phyloP scores from a whole-genome alignment of 1,139 yeast genomes.

The Pichia inconspicua region DNA sequence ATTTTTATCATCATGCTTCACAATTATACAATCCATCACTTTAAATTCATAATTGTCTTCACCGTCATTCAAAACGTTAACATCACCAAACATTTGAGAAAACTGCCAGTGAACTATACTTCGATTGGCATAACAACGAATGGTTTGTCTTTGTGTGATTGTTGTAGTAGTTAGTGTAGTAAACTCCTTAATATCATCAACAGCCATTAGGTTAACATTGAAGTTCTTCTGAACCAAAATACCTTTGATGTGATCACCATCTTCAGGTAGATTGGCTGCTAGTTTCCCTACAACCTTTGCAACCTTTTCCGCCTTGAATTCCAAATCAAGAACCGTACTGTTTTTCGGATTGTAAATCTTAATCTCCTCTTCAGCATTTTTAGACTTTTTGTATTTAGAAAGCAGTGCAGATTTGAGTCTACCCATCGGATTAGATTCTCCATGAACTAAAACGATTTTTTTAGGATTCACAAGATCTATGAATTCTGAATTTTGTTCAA shows the following conservation, averaged over 20 bases:
- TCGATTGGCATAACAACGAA: slow-evolving; percentile 73
- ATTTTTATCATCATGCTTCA: slow-evolving; percentile 41
- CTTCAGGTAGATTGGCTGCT: slow-evolving; percentile 43
- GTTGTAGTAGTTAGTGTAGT: slow-evolving; percentile 82
- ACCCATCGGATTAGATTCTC: slow-evolving; percentile 98
- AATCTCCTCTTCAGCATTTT: slow-evolving; percentile 86
- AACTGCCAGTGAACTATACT: slow-evolving; percentile 82
- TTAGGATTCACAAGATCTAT: slow-evolving; percentile 82
- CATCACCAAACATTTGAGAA: slow-evolving; percentile 90
- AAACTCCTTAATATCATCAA: slow-evolving; percentile 82
- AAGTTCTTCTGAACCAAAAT: slow-evolving; percentile 88
- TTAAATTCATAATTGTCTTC: slow-evolving; percentile 35
- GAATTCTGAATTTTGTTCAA: slow-evolving; percentile 84
- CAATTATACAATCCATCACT: slow-evolving; percentile 34
- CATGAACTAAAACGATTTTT: slow-evolving; percentile 85
- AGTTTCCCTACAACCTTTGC: slow-evolving; percentile 81
- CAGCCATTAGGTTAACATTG: slow-evolving; percentile 71
- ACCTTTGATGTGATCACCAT: slow-evolving; percentile 56
- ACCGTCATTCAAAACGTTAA: slow-evolving; percentile 58
- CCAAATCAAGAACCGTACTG: slow-evolving; percentile 70
- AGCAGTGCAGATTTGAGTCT: slow-evolving; percentile 85
- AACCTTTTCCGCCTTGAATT: slow-evolving; percentile 74
- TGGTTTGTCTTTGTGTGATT: slow-evolving; percentile 71
- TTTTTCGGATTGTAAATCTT: slow-evolving; percentile 89
- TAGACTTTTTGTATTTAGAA: slow-evolving; percentile 75